Percentiles rank a stretch among this genome's conserved stretches.
These are phyloP conservation scores for Kwoniella bestiolae DNA, from an alignment of 768 basidiomycete genomes.

Conservation along the genomic window DNA sequence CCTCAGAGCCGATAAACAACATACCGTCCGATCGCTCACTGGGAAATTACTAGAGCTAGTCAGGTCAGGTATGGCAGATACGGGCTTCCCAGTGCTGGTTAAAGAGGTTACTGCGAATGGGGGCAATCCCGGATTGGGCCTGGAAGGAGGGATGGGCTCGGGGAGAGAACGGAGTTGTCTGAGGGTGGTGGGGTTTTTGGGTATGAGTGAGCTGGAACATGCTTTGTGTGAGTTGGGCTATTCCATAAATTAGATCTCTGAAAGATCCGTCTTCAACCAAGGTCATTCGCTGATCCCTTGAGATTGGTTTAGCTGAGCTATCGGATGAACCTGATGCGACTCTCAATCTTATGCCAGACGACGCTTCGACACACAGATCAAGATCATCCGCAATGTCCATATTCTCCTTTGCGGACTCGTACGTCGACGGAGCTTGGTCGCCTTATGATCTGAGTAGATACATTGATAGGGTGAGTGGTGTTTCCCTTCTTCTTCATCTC, in stretches of 20 bases:
- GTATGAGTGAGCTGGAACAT: constrained; percentile 90
- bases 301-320: constrained; percentile 54
- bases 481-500: too few relatives aligned
- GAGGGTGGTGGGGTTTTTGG: constrained; percentile 86
- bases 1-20: constrained; percentile 71
- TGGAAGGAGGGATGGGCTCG: constrained; percentile 12
- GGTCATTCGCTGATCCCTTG: not conserved
- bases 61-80: constrained; percentile 60
- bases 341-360: constrained; percentile 65
- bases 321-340: constrained; percentile 71
- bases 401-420: constrained; percentile 46
- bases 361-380: constrained; percentile 19
- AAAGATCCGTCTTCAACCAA: not conserved
- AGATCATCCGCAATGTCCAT: constrained; percentile 40
- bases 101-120: constrained; percentile 56
- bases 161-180: constrained; percentile 54
- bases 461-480: constrained; percentile 83
- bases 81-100: constrained; percentile 82
- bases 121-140: not conserved
- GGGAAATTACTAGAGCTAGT: constrained; percentile 74
- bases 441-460: constrained; percentile 76
- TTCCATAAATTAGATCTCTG: not conserved
- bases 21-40: constrained; percentile 77
- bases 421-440: constrained; percentile 29
- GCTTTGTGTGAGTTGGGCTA: constrained; percentile 70